Conservation (phyloP, 1,139 yeast genomes). For the Diutina mesorugosa region DNA sequence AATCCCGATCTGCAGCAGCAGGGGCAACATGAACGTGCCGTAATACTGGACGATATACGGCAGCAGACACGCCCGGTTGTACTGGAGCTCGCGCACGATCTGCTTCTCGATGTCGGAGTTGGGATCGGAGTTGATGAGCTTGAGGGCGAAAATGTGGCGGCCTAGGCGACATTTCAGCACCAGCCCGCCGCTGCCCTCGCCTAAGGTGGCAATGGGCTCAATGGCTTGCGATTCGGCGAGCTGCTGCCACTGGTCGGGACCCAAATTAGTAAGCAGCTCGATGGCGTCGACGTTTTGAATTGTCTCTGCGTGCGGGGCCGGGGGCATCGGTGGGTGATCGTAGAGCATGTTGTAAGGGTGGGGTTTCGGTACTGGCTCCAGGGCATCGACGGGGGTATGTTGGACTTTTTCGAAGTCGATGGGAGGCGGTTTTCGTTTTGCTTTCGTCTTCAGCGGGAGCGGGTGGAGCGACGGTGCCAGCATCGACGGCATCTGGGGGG, state of each 20-base stretch:
- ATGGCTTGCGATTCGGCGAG: constrained; percentile 49
- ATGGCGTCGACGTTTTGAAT: not conserved
- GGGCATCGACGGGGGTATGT: not conserved
- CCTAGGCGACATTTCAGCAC: constrained; percentile 65
- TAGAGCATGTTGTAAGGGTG: not conserved
- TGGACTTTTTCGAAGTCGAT: constrained; percentile 1
- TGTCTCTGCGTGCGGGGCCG: not conserved
- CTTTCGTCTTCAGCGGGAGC: not conserved
- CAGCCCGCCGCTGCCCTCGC: constrained; percentile 93
- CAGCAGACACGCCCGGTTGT: constrained; percentile 69
- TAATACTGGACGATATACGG: constrained; percentile 83
- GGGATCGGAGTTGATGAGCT: constrained; percentile 62
- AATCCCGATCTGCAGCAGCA: constrained; percentile 65
- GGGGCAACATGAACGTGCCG: constrained; percentile 77
- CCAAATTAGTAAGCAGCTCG: constrained; percentile 20
- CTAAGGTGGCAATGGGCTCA: constrained; percentile 53
- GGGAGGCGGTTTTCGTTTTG: not conserved
- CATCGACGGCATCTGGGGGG: not conserved
- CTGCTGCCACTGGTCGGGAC: constrained; percentile 68
- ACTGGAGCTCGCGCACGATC: constrained; percentile 78
- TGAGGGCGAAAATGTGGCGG: constrained; percentile 66
- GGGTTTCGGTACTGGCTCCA: not conserved
- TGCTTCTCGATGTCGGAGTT: constrained; percentile 79
- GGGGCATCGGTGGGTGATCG: constrained; percentile 1
- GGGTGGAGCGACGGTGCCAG: not conserved